Conservation (phyloP, 1,139 yeast genomes). For the Starmera stellimalicola region DNA sequence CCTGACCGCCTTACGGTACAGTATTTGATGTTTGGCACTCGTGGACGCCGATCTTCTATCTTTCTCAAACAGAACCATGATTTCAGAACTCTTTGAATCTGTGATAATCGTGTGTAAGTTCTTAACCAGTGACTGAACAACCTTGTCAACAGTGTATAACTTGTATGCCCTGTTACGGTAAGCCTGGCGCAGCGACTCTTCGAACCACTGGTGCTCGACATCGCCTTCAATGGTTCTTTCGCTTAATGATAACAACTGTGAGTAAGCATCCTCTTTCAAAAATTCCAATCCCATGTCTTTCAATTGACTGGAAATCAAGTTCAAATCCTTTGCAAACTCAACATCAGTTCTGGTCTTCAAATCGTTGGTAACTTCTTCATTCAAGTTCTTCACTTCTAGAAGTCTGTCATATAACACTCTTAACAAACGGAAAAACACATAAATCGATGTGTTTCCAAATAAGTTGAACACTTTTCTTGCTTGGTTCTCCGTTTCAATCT, state of each 20-base stretch:
- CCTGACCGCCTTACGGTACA: slow-evolving; percentile 84
- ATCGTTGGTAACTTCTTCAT: slow-evolving; percentile 60
- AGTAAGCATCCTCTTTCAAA: slow-evolving; percentile 62
- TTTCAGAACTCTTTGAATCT: slow-evolving; percentile 77
- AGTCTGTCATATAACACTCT: slow-evolving; percentile 76
- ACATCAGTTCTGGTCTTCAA: slow-evolving; percentile 57
- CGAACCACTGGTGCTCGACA: slow-evolving; percentile 90
- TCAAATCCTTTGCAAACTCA: slow-evolving; percentile 83
- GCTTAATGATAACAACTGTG: slow-evolving; percentile 64
- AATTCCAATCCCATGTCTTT: slow-evolving; percentile 70
- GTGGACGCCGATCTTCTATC: slow-evolving; percentile 54
- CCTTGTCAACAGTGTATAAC: slow-evolving; percentile 87
- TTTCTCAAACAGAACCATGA: slow-evolving; percentile 69
- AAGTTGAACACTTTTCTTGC: slow-evolving; percentile 49
- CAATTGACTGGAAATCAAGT: slow-evolving; percentile 70
- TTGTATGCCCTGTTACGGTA: slow-evolving; percentile 90
- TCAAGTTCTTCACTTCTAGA: slow-evolving; percentile 63
- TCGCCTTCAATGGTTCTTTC: slow-evolving; percentile 82
- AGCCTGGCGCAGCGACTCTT: slow-evolving; percentile 91
- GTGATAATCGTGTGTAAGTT: slow-evolving; percentile 75
- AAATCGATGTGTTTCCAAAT: slow-evolving; percentile 86
- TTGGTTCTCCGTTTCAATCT: slow-evolving; percentile 21
- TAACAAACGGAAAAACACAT: slow-evolving; percentile 82
- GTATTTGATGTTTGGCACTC: slow-evolving; percentile 78
- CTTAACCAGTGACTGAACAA: slow-evolving; percentile 80